Conservation (phyloP, 805 yeast genomes). For the Geotrichum ghanense region DNA sequence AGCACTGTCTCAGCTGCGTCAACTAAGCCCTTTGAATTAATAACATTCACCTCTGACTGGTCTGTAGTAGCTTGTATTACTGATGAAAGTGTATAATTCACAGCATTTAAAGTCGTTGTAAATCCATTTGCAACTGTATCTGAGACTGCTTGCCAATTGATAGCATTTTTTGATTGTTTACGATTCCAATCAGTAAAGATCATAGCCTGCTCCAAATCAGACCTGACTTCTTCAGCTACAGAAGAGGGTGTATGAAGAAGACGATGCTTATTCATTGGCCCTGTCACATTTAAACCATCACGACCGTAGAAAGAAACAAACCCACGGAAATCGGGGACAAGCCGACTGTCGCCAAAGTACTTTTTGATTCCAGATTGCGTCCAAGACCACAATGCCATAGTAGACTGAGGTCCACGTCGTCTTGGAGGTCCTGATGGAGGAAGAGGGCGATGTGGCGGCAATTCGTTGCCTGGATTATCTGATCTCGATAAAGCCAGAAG, state of each 20-base stretch:
- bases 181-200: conserved; percentile 22
- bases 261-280: conserved; percentile 36
- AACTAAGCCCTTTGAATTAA: no score
- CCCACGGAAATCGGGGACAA: conserved; percentile 40
- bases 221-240: conserved; percentile 24
- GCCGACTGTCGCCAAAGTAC: conserved; percentile 38
- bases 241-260: conserved; percentile 39
- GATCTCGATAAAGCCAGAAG: conserved; percentile 12
- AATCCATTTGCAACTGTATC: conserved; percentile 40
- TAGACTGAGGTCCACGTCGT: conserved; percentile 7
- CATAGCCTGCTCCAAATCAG: conserved; percentile 27
- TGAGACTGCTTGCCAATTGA: conserved; percentile 46
- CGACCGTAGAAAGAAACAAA: conserved; percentile 29
- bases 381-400: conserved; percentile 34
- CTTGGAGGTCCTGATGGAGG: not conserved
- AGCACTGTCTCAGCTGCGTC: no score
- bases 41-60: no score
- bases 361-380: conserved; percentile 35
- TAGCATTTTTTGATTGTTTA: conserved; percentile 32
- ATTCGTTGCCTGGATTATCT: not conserved
- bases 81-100: conserved; percentile 31
- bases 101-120: conserved; percentile 34
- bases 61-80: no score
- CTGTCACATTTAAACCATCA: not conserved
- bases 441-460: not conserved